These are phyloP conservation scores for Fomitopsis pinicola DNA, from an alignment of 1,284 basidiomycete species.

Conservation along the genomic window DNA sequence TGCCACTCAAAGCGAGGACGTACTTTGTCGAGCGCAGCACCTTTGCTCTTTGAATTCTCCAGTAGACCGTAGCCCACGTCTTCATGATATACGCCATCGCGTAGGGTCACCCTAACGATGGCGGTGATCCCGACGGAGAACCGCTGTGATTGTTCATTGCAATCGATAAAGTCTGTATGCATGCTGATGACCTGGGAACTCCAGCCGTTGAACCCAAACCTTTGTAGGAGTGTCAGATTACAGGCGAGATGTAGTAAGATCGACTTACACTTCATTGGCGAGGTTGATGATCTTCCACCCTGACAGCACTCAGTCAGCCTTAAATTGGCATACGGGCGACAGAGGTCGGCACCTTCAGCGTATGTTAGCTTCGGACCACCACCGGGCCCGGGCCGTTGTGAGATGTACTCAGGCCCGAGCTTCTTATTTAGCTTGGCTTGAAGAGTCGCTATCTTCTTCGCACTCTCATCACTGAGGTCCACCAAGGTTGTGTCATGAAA, in stretches of 20 bases:
- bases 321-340: neutral
- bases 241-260: neutral
- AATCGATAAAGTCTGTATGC: constrained; percentile 74
- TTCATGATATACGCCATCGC: constrained; percentile 89
- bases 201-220: constrained; percentile 96
- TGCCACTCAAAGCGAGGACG: constrained; percentile 15
- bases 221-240: neutral
- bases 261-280: constrained; percentile 84
- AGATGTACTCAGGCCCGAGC: constrained; percentile 92
- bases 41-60: constrained; percentile 86
- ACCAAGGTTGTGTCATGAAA: constrained; percentile 29
- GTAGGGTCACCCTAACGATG: constrained; percentile 82
- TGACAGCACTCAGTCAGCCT: neutral
- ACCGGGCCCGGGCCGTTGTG: constrained; percentile 84
- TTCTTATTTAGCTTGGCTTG: constrained; percentile 84
- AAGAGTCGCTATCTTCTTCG: constrained; percentile 64
- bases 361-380: constrained; percentile 89
- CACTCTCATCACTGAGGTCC: constrained; percentile 51
- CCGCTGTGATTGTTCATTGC: constrained; percentile 59
- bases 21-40: constrained; percentile 89
- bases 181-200: constrained; percentile 80
- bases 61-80: constrained; percentile 88
- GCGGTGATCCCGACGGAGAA: constrained; percentile 82
- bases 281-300: constrained; percentile 95
- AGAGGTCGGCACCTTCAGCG: constrained; percentile 57